Base-by-base conservation (phyloP, 345 rosid genomes). In the Hypericum androsaemum region DNA sequence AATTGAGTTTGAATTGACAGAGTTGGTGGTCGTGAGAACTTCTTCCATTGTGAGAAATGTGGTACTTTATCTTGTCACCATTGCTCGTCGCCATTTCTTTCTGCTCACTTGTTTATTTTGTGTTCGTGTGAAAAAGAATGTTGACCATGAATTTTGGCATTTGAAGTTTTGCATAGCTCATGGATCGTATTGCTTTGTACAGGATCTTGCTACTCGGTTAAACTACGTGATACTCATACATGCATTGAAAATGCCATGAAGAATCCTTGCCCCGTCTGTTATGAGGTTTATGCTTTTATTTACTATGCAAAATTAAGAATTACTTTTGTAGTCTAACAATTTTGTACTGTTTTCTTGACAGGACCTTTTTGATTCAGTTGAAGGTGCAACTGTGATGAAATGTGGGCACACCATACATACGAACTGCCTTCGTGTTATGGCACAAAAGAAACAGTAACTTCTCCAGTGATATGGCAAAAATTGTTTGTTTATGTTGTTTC, bases 11-110 rank as follows among this genome's bases (percentile, higher is more conserved):
- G n/a, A n/a, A n/a, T n/a, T 48, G 41, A 51, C 77, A 84, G 97
- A 62, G 82, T 85, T 68, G 97, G 95, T 39, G 95, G 92, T 38
- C 78, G 82, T 51, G 80, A 80, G 73, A n/a, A n/a, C n/a, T n/a
- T n/a, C n/a, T n/a, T n/a, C n/a, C n/a, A n/a, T n/a, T n/a, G n/a
- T n/a, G n/a, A 67, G 46, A 82, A 62, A 50, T 88, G 97, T 43
- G 92, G 92, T 84, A 58, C 52, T 66, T 61, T 17, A 41, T 45
- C 43, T 61, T 69, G n/a, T n/a, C n/a, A n/a, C n/a, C n/a, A n/a
- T n/a, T n/a, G n/a, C n/a, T n/a, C n/a, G 60, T 16, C n/a, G 35
- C 52, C 57, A 41, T 12, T 37, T 12, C n/a, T n/a, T n/a, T 13
- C 8, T 57, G n/a, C n/a, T n/a, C n/a, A 15, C 37, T 45, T 39